phyloP scores from a whole-genome alignment of 257 asterid genomes.

The Solanum sejunctum region DNA sequence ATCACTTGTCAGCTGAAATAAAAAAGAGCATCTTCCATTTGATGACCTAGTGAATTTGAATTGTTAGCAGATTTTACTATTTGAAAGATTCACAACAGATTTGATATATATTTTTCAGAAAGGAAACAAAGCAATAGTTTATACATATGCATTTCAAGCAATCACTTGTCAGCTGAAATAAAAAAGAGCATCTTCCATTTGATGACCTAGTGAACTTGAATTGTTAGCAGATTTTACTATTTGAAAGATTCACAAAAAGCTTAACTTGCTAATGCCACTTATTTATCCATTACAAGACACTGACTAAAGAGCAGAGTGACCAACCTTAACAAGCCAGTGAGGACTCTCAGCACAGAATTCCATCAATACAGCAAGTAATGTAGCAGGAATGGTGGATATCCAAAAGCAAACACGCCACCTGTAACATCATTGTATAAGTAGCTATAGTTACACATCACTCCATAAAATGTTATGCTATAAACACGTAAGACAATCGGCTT shows the following conservation, averaged over 20 bases:
- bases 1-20: background rate
- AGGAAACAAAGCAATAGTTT: background rate
- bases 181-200: background rate
- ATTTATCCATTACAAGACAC: background rate
- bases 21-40: background rate
- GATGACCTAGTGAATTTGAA: background rate
- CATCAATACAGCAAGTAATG: slow-evolving; percentile 58
- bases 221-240: background rate
- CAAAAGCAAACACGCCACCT: slow-evolving; percentile 99
- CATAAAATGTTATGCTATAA: background rate
- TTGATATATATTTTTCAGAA: background rate
- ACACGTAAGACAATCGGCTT: background rate
- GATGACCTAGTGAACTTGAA: background rate
- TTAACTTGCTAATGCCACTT: background rate
- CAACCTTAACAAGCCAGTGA: slow-evolving; percentile 85
- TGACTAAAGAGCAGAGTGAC: background rate
- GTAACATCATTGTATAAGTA: slow-evolving; percentile 4
- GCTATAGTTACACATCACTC: background rate
- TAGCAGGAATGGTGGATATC: slow-evolving; percentile 81
- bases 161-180: background rate
- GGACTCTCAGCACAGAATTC: slow-evolving; percentile 88
- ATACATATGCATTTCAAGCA: background rate
- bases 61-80: background rate
- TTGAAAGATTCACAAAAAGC: background rate
- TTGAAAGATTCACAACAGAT: background rate